Base-by-base conservation (phyloP, 1,284 basidiomycete species). In the Ustanciosporium gigantosporum region DNA sequence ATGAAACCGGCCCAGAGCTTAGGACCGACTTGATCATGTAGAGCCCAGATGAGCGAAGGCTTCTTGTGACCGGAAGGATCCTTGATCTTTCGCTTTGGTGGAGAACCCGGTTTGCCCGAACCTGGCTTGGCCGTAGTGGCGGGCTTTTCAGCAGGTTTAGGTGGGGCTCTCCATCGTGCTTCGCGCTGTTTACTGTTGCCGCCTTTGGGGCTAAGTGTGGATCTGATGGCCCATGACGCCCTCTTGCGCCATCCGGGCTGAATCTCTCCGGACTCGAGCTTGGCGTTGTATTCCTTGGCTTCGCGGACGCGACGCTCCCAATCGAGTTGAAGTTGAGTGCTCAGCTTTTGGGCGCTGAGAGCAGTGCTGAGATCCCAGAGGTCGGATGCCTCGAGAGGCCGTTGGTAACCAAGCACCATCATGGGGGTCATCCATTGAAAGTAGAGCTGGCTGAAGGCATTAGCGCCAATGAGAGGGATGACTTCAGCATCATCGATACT, bases 1-100 rank as follows among this genome's bases (percentile, higher is more conserved):
- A 87, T 8, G 5, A 88, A 89, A 44, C 83, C 87, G 3, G 83
- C 81, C 90, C 91, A 93, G 75, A 93, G 90, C 81, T 85, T 87
- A 82, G 84, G 86, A 24, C 85, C 85, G 60, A 94, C 84, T 46
- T 86, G 87, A 72, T 93, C 90, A 67, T 88, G 88, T 73, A 94
- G 82, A 0, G 91, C 86, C 79, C 82, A 81, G 0, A 84, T 80
- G 17, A 95, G 82, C 66, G 87, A 89, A 0, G 91, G 82, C 44
- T 58, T 59, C 46, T 66, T 58, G 52, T 66, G 53, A 19, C 70
- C 68, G 4, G 66, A 65, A 3, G 46, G 51, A 5, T 58, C 47
- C 46, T 64, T 64, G 31, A 48, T 42, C 14, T 40, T 24, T 25
- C 56, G 56, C 3, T 45, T 35, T n/a, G 41, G 32, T 8, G 43